Percentiles rank a stretch among this genome's conserved stretches.
phyloP scores from a whole-genome alignment of 306 rosid genomes.

The Clitoria ternatea region DNA sequence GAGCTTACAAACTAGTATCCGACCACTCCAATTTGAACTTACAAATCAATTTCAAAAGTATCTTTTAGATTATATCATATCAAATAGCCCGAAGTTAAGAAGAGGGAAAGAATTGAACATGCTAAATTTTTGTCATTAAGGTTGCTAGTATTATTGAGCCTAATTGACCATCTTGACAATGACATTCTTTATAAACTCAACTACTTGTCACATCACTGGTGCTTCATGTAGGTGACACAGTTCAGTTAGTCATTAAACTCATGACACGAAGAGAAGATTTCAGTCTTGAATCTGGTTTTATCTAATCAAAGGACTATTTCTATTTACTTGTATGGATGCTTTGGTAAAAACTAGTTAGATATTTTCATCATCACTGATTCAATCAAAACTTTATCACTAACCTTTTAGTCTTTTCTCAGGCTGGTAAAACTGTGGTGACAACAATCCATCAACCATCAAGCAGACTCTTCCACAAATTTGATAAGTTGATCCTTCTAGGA shows the following conservation, averaged over 20 bases:
- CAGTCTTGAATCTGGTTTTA: not conserved
- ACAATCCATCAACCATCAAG: conserved; percentile 99
- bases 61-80: not conserved
- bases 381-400: not conserved
- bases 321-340: not conserved
- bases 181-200: not conserved
- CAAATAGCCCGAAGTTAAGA: not conserved
- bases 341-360: not conserved
- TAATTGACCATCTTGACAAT: not conserved
- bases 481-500: conserved; percentile 90
- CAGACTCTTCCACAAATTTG: conserved; percentile 89
- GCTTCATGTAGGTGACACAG: not conserved
- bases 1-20: not conserved
- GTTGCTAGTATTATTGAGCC: not conserved
- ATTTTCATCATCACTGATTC: not conserved
- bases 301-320: not conserved
- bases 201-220: not conserved
- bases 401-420: conserved; percentile 43
- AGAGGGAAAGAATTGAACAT: not conserved
- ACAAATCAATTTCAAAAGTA: not conserved
- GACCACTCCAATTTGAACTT: not conserved
- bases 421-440: conserved; percentile 93
- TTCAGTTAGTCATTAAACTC: not conserved
- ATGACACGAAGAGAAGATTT: not conserved
- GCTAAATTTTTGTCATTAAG: not conserved